Evolutionary conservation across 352 stramenopile species (phyloP).

Genomic region (Phytophthora ohioensis): DNA sequence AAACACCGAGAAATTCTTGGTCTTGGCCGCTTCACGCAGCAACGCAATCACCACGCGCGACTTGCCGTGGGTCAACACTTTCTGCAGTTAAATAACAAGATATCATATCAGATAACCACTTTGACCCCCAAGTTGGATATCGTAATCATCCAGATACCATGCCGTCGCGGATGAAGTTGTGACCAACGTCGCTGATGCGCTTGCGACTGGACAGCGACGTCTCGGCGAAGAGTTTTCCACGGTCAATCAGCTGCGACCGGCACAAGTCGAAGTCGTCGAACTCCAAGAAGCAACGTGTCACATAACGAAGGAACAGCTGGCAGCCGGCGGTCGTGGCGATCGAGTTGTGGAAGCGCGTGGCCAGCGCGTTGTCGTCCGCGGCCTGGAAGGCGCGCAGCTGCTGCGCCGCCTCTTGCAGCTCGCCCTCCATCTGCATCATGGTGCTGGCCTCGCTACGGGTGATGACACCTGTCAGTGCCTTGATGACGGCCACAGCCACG

Average conservation of each 20-base stretch:
- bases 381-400: conserved; percentile 71
- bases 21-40: conserved; percentile 91
- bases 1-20: conserved; percentile 94
- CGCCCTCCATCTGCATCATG: conserved; percentile 96
- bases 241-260: conserved; percentile 91
- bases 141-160: conserved; percentile 54
- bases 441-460: conserved; percentile 91
- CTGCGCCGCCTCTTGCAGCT: conserved; percentile 89
- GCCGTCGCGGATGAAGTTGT: conserved; percentile 96
- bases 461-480: conserved; percentile 93
- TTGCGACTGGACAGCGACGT: conserved; percentile 93
- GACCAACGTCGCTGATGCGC: conserved; percentile 92
- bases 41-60: conserved; percentile 93
- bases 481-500: conserved; percentile 94
- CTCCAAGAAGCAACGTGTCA: conserved; percentile 92
- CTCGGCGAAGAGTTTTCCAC: conserved; percentile 93
- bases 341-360: conserved; percentile 76
- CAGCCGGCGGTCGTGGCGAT: conserved; percentile 93
- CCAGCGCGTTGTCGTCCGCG: conserved; percentile 42
- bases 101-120: background rate
- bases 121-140: background rate
- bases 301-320: conserved; percentile 95
- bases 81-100: conserved; percentile 40
- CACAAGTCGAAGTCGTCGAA: conserved; percentile 95
- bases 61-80: conserved; percentile 95